A percentile compares a stretch with the other conserved stretches of the same genome.
These are phyloP conservation scores for Coprinopsis sp. DNA, from an alignment of 768 basidiomycete species.

Conservation along the genomic window DNA sequence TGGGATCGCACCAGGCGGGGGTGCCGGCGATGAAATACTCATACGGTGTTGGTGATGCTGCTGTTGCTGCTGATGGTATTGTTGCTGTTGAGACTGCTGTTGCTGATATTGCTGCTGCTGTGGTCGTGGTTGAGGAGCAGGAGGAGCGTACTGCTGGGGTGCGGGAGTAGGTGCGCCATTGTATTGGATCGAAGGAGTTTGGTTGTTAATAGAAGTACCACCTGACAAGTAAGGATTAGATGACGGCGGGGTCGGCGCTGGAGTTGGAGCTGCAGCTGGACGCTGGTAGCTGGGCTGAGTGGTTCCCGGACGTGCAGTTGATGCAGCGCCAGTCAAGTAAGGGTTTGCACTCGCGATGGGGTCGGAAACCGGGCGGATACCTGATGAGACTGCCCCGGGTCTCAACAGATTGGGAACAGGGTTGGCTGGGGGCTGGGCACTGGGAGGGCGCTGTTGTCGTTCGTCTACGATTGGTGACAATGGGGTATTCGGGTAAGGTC, in stretches of 20 bases:
- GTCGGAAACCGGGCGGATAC: no score
- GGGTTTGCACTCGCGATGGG: no score
- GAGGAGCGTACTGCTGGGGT: background rate
- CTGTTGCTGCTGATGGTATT: slow-evolving; percentile 1
- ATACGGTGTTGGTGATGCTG: background rate
- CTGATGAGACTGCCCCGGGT: no score
- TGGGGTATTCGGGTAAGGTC: slow-evolving; percentile 23
- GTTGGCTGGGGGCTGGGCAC: slow-evolving; percentile 16
- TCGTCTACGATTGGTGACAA: slow-evolving; percentile 40
- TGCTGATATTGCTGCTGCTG: background rate
- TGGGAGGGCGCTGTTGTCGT: slow-evolving; percentile 1
- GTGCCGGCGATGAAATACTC: no score
- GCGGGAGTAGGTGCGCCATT: background rate
- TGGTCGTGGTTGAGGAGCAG: background rate
- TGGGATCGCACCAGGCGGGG: no score
- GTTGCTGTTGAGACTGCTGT: background rate
- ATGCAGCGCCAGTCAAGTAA: no score
- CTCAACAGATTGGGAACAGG: no score
- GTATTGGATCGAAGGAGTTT: slow-evolving; percentile 15
- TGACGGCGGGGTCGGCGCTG: background rate
- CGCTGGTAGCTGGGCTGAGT: slow-evolving; percentile 10
- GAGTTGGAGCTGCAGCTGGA: slow-evolving; percentile 1
- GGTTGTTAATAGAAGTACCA: no score
- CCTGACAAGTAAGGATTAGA: slow-evolving; percentile 18
- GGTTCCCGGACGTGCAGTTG: no score